Evolutionary conservation across 225 moss, liverwort and hornwort genomes (phyloP).

Genomic region (Bryoerythrophyllum caledonicum): DNA sequence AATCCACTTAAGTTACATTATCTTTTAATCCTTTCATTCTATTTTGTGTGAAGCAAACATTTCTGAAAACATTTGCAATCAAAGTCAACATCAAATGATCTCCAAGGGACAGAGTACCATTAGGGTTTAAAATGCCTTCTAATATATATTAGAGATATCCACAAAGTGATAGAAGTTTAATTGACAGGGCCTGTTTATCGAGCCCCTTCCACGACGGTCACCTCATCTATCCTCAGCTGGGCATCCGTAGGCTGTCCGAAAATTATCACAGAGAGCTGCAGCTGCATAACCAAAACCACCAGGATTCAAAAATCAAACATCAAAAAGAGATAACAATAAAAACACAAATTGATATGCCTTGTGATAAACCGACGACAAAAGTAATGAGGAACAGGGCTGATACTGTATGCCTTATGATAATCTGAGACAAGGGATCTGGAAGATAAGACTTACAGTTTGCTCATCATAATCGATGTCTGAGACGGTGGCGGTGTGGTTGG

Average conservation of each 20-base stretch:
- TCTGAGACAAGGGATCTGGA: not conserved
- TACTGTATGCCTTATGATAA: too few relatives aligned
- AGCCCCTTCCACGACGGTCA: conserved; percentile 44
- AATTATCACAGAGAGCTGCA: conserved; percentile 67
- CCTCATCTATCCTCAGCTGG: conserved; percentile 47
- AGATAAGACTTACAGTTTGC: conserved; percentile 46
- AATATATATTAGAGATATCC: too few relatives aligned
- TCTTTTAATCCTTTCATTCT: too few relatives aligned
- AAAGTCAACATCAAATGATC: too few relatives aligned
- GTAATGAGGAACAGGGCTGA: too few relatives aligned
- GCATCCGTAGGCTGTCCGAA: conserved; percentile 69
- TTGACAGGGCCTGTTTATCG: conserved; percentile 18
- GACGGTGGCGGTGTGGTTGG: conserved; percentile 80
- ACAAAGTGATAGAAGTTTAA: too few relatives aligned
- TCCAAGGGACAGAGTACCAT: too few relatives aligned
- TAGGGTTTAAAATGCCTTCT: too few relatives aligned
- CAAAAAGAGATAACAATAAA: not conserved
- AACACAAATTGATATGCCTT: not conserved
- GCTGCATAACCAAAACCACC: conserved; percentile 49
- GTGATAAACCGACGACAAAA: not conserved
- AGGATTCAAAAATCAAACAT: conserved; percentile 8
- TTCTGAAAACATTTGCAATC: too few relatives aligned
- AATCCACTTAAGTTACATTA: too few relatives aligned
- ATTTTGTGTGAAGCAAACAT: too few relatives aligned
- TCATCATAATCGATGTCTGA: conserved; percentile 54